phyloP scores from a whole-genome alignment of 805 yeast species.

The Candida mattraensis region DNA sequence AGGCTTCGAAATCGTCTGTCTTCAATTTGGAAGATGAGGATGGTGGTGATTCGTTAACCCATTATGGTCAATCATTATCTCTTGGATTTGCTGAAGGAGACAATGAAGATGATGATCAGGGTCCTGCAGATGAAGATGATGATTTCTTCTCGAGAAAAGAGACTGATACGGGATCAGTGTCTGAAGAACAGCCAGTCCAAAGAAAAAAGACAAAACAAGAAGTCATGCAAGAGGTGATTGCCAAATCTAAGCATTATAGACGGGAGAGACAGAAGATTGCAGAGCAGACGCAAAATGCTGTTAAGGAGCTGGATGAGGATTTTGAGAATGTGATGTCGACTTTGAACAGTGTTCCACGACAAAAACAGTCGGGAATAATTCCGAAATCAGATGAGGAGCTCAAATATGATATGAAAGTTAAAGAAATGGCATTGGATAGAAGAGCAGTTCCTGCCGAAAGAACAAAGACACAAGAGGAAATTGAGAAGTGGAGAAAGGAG shows the following conservation, averaged over 20 bases:
- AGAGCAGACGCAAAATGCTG: conserved; percentile 56
- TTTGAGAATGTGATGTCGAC: conserved; percentile 64
- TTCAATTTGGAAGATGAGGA: conserved; percentile 77
- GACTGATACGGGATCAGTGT: conserved; percentile 33
- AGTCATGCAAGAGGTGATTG: conserved; percentile 82
- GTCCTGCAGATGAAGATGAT: conserved; percentile 24
- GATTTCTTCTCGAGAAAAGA: conserved; percentile 38
- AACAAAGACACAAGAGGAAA: conserved; percentile 75
- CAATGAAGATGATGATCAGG: conserved; percentile 46
- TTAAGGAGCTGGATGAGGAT: conserved; percentile 69
- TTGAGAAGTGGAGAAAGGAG: conserved; percentile 58
- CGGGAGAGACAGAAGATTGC: conserved; percentile 71
- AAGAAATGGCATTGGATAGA: conserved; percentile 65
- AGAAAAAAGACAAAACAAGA: conserved; percentile 77
- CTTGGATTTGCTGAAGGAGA: conserved; percentile 44
- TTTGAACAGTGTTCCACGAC: conserved; percentile 28
- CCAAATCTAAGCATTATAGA: conserved; percentile 76
- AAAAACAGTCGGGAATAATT: conserved; percentile 26
- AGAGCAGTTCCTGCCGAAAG: conserved; percentile 81
- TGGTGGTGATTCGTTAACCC: conserved; percentile 64
- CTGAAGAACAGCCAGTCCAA: conserved; percentile 36
- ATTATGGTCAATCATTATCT: conserved; percentile 68
- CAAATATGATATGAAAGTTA: conserved; percentile 65
- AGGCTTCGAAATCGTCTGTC: conserved; percentile 54
- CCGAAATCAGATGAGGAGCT: conserved; percentile 43